phyloP scores from a whole-genome alignment of 805 yeast species.

The Brettanomyces bruxellensis region DNA sequence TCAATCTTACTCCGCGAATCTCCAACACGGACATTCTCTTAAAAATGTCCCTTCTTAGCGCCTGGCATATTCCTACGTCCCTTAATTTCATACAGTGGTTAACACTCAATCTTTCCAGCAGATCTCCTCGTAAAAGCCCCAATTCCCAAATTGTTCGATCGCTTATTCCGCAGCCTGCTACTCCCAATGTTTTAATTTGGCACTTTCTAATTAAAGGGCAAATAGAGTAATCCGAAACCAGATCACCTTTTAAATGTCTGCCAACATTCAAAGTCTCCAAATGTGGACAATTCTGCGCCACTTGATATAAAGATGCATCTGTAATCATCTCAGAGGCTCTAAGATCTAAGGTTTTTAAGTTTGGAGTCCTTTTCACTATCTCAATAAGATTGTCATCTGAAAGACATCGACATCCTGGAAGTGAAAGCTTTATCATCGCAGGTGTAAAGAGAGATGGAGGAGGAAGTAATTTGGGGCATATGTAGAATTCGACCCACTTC shows the following conservation, averaged over 20 bases:
- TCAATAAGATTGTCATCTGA: slow-evolving; percentile 49
- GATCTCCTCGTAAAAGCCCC: slow-evolving; percentile 37
- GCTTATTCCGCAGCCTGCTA: slow-evolving; percentile 80
- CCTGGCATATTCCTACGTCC: slow-evolving; percentile 22
- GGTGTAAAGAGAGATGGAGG: slow-evolving; percentile 34
- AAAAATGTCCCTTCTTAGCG: slow-evolving; percentile 37
- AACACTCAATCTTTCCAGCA: slow-evolving; percentile 58
- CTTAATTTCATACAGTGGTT: slow-evolving; percentile 52
- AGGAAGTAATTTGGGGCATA: slow-evolving; percentile 69
- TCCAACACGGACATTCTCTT: slow-evolving; percentile 66
- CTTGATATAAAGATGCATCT: slow-evolving; percentile 64
- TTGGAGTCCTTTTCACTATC: slow-evolving; percentile 48
- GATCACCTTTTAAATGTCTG: slow-evolving; percentile 57
- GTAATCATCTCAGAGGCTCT: slow-evolving; percentile 76
- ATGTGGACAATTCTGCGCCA: slow-evolving; percentile 51
- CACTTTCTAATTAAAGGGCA: slow-evolving; percentile 49
- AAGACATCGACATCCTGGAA: slow-evolving; percentile 64
- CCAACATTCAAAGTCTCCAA: slow-evolving; percentile 68
- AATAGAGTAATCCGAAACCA: slow-evolving; percentile 64
- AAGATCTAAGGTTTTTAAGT: slow-evolving; percentile 57
- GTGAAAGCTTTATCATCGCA: slow-evolving; percentile 35
- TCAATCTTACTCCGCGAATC: slow-evolving; percentile 54
- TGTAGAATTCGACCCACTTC: slow-evolving; percentile 69
- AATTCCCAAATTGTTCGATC: slow-evolving; percentile 79
- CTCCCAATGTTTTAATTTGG: slow-evolving; percentile 60